Evolutionary conservation across 805 yeast species (phyloP), one percentile per base, ranked within the genome.

Genomic region (Candida anglica): DNA sequence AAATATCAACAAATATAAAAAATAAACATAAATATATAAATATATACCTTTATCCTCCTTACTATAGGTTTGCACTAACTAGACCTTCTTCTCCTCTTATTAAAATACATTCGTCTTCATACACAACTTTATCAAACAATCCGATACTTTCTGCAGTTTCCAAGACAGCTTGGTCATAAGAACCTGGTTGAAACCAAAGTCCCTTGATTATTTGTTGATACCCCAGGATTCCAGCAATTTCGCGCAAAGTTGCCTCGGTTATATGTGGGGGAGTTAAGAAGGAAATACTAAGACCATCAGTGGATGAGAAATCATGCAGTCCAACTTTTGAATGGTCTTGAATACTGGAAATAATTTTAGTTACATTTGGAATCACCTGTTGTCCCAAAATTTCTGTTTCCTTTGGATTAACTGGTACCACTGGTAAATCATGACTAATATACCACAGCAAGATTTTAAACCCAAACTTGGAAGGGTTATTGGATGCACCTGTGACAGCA

Each of bases 161-260:
- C 13, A 81, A 60, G 3, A 73, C 75, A 9, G 62, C 67, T 2
- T 52, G 48, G 46, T 81, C 79, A 44, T 74, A 84, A 15, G 87
- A 73, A 0, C 94, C 95, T 0, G 95, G 95, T 50, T 86, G 95
- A 44, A 83, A 79, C 95, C 95, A 86, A 11, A 84, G 60, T 1
- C 81, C 77, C 45, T 71, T 72, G 11, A 82, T 58, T 0, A 58
- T 36, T 11, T 48, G 33, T 19, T 55, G 46, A 37, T 74, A 56
- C 11, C 65, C 65, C 8, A 64, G 54, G 23, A 79, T 48, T 0
- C 69, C 51, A 5, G 66, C 52, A 13, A 69, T 60, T 28, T 57
- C 60, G 23, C 50, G 44, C 20, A 67, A 50, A 0, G 69, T 64
- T 2, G 40, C 31, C 2, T 42, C 42, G 2, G 87, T 75, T 3